Evolutionary conservation across 331 rosid species (phyloP), one percentile per base, ranked within the genome.

Genomic region (Malus hybrid): DNA sequence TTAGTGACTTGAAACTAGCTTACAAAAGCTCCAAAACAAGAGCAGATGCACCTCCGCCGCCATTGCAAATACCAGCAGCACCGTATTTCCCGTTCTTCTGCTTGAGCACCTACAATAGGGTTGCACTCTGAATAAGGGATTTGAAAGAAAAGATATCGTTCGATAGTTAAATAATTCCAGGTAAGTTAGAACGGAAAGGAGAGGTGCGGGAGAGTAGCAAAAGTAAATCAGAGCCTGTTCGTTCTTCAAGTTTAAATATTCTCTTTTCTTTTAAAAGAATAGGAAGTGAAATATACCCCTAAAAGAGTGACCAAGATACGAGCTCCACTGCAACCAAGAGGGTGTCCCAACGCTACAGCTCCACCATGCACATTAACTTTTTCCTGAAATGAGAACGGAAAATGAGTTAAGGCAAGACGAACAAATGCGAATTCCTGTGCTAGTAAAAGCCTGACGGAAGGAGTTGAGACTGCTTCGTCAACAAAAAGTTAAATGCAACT

Each of bases 31-130:
- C 98, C 78, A 95, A 69, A n/a, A 95, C 98, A 78, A 95, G 90
- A 67, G 98, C 99, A 76, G 99, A 95, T 83, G 97, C 99, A 70
- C 99, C 99, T 60, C 99, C 99, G 66, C 99, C 99, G 63, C 99
- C 99, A 11, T 95, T 95, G 88, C 99, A 95, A 71, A 95, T 89
- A 71, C 98, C 99, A 44, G 93, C 97, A 54, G 91, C 97, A 36
- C 99, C 99, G 24, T 90, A 88, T 83, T 92, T 95, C 65, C 96
- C 98, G 57, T 85, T 91, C 84, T 89, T 92, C 79, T 90, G 91
- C 90, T 59, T 92, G 81, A 95, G 84, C 77, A 90, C 97, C 98
- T 93, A 83, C 65, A 61, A 36, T 50, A 67, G 5, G n/a, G 63
- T 34, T 72, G 57, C 55, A 42, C 27, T 76, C 70, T 46, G 32